Conservation (phyloP, 2,329 filamentous ascomycete genomes). For the Pseudocercospora fijiensis region DNA sequence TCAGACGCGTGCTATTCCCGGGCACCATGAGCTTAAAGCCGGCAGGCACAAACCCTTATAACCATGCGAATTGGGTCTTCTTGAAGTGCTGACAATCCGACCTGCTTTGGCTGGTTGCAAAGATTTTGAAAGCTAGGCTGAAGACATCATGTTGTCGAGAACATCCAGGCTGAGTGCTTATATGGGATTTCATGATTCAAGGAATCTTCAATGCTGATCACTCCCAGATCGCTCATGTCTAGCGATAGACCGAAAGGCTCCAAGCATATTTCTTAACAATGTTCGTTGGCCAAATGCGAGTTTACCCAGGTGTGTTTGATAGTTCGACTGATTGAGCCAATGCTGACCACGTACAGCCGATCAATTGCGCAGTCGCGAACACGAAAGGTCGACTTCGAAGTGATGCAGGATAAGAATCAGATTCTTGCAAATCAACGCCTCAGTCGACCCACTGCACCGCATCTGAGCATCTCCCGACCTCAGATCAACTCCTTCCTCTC, state of each 20-base stretch:
- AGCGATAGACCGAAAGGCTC: neutral
- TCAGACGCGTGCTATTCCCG: constrained; percentile 11
- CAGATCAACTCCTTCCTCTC: neutral
- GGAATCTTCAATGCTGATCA: neutral
- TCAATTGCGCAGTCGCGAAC: neutral
- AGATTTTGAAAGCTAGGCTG: neutral
- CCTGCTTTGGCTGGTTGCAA: neutral
- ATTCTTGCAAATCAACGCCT: neutral
- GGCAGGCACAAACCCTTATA: neutral
- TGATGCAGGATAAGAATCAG: neutral
- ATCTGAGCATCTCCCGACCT: neutral
- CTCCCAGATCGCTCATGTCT: neutral
- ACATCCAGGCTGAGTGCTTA: neutral
- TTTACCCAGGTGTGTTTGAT: neutral
- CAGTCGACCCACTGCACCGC: neutral
- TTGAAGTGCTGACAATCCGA: neutral
- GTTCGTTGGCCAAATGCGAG: neutral
- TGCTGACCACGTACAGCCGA: neutral
- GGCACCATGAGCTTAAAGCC: neutral
- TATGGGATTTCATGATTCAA: neutral
- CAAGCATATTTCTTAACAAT: neutral
- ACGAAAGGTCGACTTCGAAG: neutral
- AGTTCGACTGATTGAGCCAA: neutral
- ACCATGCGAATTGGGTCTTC: neutral
- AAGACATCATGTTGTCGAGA: neutral